Percentiles rank a stretch among this genome's conserved stretches.
Conservation (phyloP, 2,329 filamentous ascomycete species). For the Colletotrichum kahawae region DNA sequence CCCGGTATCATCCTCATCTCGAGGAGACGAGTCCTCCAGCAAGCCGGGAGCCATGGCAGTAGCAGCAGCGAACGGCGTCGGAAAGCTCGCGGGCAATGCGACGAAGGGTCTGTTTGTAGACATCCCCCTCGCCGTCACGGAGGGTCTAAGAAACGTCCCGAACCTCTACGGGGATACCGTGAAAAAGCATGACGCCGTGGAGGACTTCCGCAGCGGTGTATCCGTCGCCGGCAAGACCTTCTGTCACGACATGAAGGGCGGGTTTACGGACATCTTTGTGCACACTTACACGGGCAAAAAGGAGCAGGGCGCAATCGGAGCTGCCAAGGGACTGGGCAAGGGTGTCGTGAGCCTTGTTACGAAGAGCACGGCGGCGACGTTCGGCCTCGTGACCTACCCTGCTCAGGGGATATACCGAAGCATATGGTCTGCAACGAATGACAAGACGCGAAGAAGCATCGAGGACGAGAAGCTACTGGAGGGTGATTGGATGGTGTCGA, state of each 20-base stretch:
- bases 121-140: slow-evolving; percentile 22
- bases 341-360: slow-evolving; percentile 17
- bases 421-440: slow-evolving; percentile 8
- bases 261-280: slow-evolving; percentile 18
- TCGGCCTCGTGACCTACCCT: slow-evolving; percentile 20
- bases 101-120: slow-evolving; percentile 62
- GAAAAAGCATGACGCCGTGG: slow-evolving; percentile 7
- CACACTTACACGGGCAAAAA: slow-evolving; percentile 22
- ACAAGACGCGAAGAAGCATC: slow-evolving; percentile 1
- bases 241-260: slow-evolving; percentile 16
- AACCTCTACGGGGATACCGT: slow-evolving; percentile 23
- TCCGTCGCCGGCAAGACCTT: slow-evolving; percentile 21
- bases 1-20: neutral
- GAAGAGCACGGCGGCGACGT: slow-evolving; percentile 20
- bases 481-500: slow-evolving; percentile 21
- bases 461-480: slow-evolving; percentile 16
- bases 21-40: neutral
- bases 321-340: slow-evolving; percentile 21
- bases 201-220: slow-evolving; percentile 21
- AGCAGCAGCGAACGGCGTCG: slow-evolving; percentile 50
- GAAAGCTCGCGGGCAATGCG: slow-evolving; percentile 61
- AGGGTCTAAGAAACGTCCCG: slow-evolving; percentile 22
- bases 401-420: slow-evolving; percentile 20
- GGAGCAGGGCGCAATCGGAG: slow-evolving; percentile 12
- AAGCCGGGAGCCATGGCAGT: slow-evolving; percentile 20